These are phyloP conservation scores for Cladorrhinum sp. DNA, from an alignment of 2,329 filamentous ascomycete genomes.

Conservation along the genomic window DNA sequence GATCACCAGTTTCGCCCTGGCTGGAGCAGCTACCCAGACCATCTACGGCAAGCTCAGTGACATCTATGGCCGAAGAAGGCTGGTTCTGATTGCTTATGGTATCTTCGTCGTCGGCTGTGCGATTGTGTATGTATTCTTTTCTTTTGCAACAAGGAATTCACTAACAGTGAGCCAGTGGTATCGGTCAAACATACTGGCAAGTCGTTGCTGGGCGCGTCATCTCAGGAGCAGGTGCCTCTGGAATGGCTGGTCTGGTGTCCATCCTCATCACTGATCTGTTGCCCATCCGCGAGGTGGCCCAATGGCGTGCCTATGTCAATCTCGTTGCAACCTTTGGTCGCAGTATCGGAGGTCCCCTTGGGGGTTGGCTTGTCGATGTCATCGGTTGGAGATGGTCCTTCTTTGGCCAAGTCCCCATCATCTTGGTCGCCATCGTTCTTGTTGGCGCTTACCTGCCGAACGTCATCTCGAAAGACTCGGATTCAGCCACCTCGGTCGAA, in stretches of 20 bases:
- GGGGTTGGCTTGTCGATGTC: conserved; percentile 58
- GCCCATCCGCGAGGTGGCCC: conserved; percentile 49
- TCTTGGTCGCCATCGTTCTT: conserved; percentile 45
- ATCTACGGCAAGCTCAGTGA: conserved; percentile 57
- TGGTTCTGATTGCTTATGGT: conserved; percentile 48
- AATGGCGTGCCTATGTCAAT: conserved; percentile 54
- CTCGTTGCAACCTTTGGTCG: conserved; percentile 50
- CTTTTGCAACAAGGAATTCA: background rate
- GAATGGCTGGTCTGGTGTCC: conserved; percentile 48
- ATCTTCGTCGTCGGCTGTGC: conserved; percentile 47
- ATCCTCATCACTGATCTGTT: conserved; percentile 55
- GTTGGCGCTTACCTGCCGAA: conserved; percentile 37
- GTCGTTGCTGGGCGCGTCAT: conserved; percentile 51
- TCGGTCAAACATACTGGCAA: conserved; percentile 44
- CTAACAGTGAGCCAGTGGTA: conserved; percentile 32
- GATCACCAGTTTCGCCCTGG: conserved; percentile 50
- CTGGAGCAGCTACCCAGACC: conserved; percentile 50
- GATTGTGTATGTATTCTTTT: conserved; percentile 34
- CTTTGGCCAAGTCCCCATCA: conserved; percentile 54
- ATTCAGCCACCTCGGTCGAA: conserved; percentile 6
- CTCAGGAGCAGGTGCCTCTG: conserved; percentile 50
- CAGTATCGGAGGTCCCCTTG: conserved; percentile 53
- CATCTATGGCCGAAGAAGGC: conserved; percentile 52
- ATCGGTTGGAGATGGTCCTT: conserved; percentile 68
- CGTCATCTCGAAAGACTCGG: conserved; percentile 7